Evolutionary conservation across 2,329 filamentous ascomycete genomes (phyloP).

Genomic region (Fusarium ramigenum): DNA sequence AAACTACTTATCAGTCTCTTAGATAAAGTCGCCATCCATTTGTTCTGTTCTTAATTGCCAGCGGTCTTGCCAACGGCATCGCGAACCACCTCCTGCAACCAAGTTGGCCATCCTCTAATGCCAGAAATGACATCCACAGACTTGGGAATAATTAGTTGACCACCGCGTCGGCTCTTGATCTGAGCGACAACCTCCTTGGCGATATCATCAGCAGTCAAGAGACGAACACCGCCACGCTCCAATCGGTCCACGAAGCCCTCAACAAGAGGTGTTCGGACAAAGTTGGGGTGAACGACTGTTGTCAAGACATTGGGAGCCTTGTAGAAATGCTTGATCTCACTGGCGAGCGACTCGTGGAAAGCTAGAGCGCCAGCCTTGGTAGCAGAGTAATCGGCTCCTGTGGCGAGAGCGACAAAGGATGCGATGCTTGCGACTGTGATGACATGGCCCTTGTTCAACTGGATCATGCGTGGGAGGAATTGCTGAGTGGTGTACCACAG

Average conservation of each 20-base stretch:
- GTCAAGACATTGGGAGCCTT: constrained; percentile 70
- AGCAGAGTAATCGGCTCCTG: constrained; percentile 72
- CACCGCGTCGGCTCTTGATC: constrained; percentile 55
- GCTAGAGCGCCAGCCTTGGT: constrained; percentile 71
- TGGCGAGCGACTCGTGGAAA: constrained; percentile 71
- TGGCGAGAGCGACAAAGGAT: constrained; percentile 66
- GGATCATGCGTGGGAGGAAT: constrained; percentile 73
- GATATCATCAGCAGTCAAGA: constrained; percentile 50
- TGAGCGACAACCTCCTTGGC: constrained; percentile 55
- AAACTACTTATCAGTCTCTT: not conserved
- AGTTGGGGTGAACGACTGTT: constrained; percentile 68
- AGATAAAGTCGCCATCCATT: not conserved
- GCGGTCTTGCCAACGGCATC: constrained; percentile 40
- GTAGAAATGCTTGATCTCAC: constrained; percentile 67
- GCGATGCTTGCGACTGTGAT: constrained; percentile 76
- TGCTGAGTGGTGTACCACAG: constrained; percentile 72
- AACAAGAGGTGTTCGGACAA: constrained; percentile 58
- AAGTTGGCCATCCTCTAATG: constrained; percentile 54
- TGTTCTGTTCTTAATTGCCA: not conserved
- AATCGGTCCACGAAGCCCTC: constrained; percentile 45
- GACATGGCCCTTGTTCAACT: constrained; percentile 73
- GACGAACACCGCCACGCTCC: constrained; percentile 41
- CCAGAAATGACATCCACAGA: constrained; percentile 36
- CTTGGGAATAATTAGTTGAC: constrained; percentile 57
- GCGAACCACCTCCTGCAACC: constrained; percentile 47